A percentile compares a stretch with the other conserved stretches of the same genome.
Evolutionary conservation across 202 grass and related monocot genomes (phyloP).

Genomic region (Miscanthus sacchariflorus): DNA sequence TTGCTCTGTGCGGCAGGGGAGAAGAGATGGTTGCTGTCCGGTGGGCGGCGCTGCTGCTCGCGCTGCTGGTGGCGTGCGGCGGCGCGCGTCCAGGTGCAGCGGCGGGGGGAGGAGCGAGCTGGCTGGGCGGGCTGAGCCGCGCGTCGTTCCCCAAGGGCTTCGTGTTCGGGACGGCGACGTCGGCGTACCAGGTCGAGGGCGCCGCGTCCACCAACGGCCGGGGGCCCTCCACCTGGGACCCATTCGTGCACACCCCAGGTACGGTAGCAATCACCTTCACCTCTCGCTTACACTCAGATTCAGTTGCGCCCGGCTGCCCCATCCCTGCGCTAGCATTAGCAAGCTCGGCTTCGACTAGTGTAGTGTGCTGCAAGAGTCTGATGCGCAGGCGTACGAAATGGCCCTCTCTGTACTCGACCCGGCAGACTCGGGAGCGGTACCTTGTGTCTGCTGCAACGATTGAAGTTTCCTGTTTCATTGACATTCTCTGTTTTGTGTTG

Average conservation of each 20-base stretch:
- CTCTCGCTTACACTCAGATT: background rate
- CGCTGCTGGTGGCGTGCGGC: background rate
- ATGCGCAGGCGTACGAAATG: background rate
- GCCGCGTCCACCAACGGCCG: slow-evolving; percentile 66
- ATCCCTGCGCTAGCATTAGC: background rate
- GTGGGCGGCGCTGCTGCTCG: slow-evolving; percentile 30
- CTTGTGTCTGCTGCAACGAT: background rate
- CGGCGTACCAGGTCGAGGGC: slow-evolving; percentile 93
- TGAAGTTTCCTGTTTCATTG: background rate
- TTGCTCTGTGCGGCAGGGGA: background rate
- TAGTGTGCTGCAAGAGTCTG: background rate
- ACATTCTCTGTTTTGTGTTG: background rate
- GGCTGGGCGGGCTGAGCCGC: slow-evolving; percentile 61
- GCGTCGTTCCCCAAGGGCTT: slow-evolving; percentile 68
- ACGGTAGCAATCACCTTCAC: background rate
- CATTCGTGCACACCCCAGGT: slow-evolving; percentile 61
- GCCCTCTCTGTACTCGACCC: background rate
- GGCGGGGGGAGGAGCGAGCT: background rate
- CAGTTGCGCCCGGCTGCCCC: no score
- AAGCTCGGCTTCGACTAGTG: background rate
- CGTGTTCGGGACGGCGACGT: slow-evolving; percentile 79
- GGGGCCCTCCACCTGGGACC: slow-evolving; percentile 74
- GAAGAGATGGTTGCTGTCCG: background rate
- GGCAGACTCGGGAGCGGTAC: background rate
- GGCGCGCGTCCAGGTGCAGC: background rate